Evolutionary conservation across 805 yeast species (phyloP), one percentile per base, ranked within the genome.

Genomic region (Candida ovalis): DNA sequence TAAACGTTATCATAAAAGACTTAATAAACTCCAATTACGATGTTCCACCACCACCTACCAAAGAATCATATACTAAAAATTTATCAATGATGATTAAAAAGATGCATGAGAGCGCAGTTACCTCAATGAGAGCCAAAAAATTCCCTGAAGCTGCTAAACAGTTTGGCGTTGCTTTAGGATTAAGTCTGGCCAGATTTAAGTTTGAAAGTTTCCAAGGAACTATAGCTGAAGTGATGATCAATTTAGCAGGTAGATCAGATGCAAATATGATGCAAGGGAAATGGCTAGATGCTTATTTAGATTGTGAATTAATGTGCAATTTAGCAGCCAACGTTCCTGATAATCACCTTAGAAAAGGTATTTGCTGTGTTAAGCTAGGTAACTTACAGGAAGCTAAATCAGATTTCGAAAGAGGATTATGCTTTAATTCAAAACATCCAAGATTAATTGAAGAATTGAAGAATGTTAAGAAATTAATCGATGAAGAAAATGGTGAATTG

Each of bases 121-220:
- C 69, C 39, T 68, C 82, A 5, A 76, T 86, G 68, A 78, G 80
- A 56, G 70, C 71, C 23, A 74, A 73, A 24, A 79, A 81, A 58
- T 74, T 74, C 51, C 68, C 68, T 3, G 90, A 83, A 12, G 83
- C 89, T 1, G 75, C 77, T 36, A 82, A 82, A 58, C 84, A 81
- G 56, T 78, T 84, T 55, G 62, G 79, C 7, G 69, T 84, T 38
- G 92, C 88, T 3, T 71, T 86, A 32, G 88, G 84, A 46, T 77
- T 84, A 76, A 79, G 85, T 15, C 64, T 73, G 42, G 81, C 84
- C 56, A 75, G 94, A 65, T 77, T 84, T 38, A 82, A 84, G 61
- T 85, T 84, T 69, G 94, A 86, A 60, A 72, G 85, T 4, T 86
- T 86, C 63, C 89, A 81, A 52, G 75, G 84, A 15, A 84, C 87